phyloP scores from a whole-genome alignment of 768 basidiomycete genomes.

The Lepiota subincarnata region DNA sequence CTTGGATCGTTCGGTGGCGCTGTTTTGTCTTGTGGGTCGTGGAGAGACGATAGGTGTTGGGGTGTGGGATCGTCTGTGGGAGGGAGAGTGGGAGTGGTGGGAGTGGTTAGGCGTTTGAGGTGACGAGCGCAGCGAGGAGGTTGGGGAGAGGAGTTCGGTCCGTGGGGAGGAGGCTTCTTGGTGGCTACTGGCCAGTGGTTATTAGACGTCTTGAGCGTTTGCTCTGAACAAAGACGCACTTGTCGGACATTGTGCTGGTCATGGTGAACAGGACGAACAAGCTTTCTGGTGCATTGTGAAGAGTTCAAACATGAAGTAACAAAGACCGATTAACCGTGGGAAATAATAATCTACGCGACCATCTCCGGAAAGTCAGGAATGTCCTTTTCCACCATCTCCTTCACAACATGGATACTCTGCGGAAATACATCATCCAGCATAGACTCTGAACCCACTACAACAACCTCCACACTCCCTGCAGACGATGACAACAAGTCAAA shows the following conservation, averaged over 20 bases:
- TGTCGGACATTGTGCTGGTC: constrained; percentile 5
- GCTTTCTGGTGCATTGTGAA: too few relatives aligned
- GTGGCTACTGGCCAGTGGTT: constrained; percentile 4
- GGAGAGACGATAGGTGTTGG: not conserved
- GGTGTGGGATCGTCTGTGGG: constrained; percentile 1
- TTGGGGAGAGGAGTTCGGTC: constrained; percentile 20
- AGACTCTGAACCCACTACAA: not conserved
- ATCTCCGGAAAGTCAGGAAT: constrained; percentile 4
- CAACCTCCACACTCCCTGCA: not conserved
- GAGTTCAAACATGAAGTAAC: too few relatives aligned
- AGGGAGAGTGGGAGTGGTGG: not conserved
- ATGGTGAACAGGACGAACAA: not conserved
- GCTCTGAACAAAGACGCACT: constrained; percentile 5
- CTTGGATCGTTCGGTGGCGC: not conserved
- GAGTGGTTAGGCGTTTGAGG: not conserved
- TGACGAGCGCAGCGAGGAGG: constrained; percentile 3
- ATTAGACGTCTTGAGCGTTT: not conserved
- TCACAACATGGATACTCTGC: not conserved
- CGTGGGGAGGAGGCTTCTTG: constrained; percentile 17
- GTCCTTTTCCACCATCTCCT: not conserved
- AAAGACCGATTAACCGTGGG: not conserved
- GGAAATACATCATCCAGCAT: not conserved
- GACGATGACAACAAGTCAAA: constrained; percentile 6
- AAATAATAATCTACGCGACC: not conserved
- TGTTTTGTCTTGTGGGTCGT: not conserved